Evolutionary conservation across 2,329 filamentous ascomycete species (phyloP), one percentile per base, ranked within the genome.

Genomic region (Aspergillus hiratsukae): DNA sequence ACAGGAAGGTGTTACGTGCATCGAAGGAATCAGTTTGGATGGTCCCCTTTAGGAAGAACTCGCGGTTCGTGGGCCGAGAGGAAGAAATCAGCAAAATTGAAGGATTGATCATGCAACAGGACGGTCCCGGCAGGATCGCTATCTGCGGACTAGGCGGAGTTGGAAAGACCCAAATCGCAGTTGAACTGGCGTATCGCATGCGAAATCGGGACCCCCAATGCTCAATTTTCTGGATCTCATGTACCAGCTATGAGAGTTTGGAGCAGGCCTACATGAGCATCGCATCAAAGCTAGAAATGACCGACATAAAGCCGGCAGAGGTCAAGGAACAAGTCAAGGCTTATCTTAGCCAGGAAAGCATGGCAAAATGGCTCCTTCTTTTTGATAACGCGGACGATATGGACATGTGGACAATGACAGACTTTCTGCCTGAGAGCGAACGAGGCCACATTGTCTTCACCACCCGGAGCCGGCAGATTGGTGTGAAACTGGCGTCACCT

Each of bases 141-240:
- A 49, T 60, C 21, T 27, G 37, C 2, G 60, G 60, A 6, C 49
- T 62, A 7, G 60, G 60, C 2, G 60, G 58, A 14, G 50, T 60
- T 1, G 53, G 66, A 37, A 69, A 69, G 49, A 60, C 67, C 4
- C 66, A 69, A 49, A 37, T 69, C 28, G 66, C 64, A 3, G 62
- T 70, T 29, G 64, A 68, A 46, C 55, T 64, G 45, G 60, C 64
- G 5, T 63, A 67, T 49, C 60, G 57, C 6, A 28, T 63, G 21
- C 58, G 46, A 14, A 57, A 65, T 10, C 19, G 19, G 27, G 40
- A 52, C 48, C 58, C 59, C 3, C 35, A 57, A 7, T 61, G 51
- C 35, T 67, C 58, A 21, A 54, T 69, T 14, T 69, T 71, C 40
- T 70, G 67, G 66, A 55, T 70, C n/a, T 60, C 66, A 45, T 64